Evolutionary conservation across 148 eudicot genomes (phyloP).

Genomic region (Camellia granthamiana): DNA sequence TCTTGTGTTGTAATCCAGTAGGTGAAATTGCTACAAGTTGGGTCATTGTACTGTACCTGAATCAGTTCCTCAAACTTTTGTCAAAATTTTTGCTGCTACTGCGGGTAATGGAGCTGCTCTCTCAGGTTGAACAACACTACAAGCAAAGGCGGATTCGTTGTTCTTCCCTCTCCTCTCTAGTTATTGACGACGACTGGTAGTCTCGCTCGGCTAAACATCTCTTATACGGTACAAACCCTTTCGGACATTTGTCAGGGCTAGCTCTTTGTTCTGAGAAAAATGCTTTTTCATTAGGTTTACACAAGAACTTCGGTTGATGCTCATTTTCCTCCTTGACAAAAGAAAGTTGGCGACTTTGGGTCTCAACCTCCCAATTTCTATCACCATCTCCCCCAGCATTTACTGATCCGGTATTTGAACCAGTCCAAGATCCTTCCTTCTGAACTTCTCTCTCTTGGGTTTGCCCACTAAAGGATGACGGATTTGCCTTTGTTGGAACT

Average conservation of each 20-base stretch:
- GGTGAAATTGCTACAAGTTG: neutral
- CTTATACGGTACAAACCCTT: conserved; percentile 88
- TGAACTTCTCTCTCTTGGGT: conserved; percentile 29
- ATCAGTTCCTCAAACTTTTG: neutral
- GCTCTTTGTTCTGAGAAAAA: conserved; percentile 19
- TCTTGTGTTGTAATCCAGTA: conserved; percentile 8
- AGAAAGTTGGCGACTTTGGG: conserved; percentile 21
- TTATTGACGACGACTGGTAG: conserved; percentile 22
- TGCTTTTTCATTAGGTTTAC: neutral
- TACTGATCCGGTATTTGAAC: conserved; percentile 37
- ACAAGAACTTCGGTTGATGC: neutral
- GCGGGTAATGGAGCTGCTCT: neutral
- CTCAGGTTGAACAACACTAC: conserved; percentile 23
- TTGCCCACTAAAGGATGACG: conserved; percentile 8
- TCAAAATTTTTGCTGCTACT: conserved; percentile 8
- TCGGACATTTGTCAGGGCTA: conserved; percentile 19
- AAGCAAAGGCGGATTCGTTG: conserved; percentile 65
- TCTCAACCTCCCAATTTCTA: conserved; percentile 33
- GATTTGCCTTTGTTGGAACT: conserved; percentile 14
- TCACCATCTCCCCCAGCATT: conserved; percentile 25
- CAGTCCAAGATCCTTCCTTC: conserved; percentile 43
- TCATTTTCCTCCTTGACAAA: conserved; percentile 22
- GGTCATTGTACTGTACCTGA: neutral
- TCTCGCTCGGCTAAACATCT: conserved; percentile 57
- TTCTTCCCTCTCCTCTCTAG: conserved; percentile 43